A percentile compares a stretch with the other conserved stretches of the same genome.
phyloP scores from a whole-genome alignment of 495 filamentous ascomycete genomes.

The Penicillium robsamsonii region DNA sequence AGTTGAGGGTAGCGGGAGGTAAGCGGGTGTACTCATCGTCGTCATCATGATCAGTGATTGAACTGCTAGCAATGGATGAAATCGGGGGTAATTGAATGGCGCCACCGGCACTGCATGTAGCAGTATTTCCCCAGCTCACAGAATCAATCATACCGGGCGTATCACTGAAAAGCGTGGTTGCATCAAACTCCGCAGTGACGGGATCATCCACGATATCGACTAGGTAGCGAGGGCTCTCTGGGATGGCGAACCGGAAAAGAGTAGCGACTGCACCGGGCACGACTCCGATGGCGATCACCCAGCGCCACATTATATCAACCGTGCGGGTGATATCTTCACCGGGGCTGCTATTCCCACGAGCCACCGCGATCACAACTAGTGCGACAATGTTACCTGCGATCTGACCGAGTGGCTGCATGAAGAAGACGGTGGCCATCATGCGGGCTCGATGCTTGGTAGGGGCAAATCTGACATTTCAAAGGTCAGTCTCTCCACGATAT shows the following conservation, averaged over 20 bases:
- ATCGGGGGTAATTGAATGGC: slow-evolving; percentile 25
- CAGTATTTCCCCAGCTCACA: slow-evolving; percentile 7
- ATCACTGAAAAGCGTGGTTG: slow-evolving; percentile 40
- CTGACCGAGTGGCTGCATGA: slow-evolving; percentile 65
- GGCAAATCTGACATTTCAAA: slow-evolving; percentile 45
- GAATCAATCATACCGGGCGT: slow-evolving; percentile 20
- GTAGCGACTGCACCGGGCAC: slow-evolving; percentile 60
- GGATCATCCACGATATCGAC: slow-evolving; percentile 52
- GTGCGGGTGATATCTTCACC: slow-evolving; percentile 34
- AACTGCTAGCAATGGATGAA: slow-evolving; percentile 28
- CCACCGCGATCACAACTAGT: slow-evolving; percentile 43
- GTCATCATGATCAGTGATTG: slow-evolving; percentile 20
- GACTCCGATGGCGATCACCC: slow-evolving; percentile 58
- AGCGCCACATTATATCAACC: slow-evolving; percentile 57
- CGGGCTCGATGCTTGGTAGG: slow-evolving; percentile 56
- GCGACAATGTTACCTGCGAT: slow-evolving; percentile 57
- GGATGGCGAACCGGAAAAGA: slow-evolving; percentile 57
- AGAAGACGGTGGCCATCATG: slow-evolving; percentile 67
- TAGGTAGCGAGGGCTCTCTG: slow-evolving; percentile 58
- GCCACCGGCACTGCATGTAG: slow-evolving; percentile 10
- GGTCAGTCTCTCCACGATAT: slow-evolving; percentile 8
- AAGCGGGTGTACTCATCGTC: slow-evolving; percentile 23
- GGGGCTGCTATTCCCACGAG: slow-evolving; percentile 21
- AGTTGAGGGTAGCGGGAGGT: slow-evolving; percentile 42
- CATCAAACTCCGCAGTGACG: slow-evolving; percentile 47